Evolutionary conservation across 2,329 filamentous ascomycete genomes (phyloP).

Genomic region (Diaporthe aspalathi): DNA sequence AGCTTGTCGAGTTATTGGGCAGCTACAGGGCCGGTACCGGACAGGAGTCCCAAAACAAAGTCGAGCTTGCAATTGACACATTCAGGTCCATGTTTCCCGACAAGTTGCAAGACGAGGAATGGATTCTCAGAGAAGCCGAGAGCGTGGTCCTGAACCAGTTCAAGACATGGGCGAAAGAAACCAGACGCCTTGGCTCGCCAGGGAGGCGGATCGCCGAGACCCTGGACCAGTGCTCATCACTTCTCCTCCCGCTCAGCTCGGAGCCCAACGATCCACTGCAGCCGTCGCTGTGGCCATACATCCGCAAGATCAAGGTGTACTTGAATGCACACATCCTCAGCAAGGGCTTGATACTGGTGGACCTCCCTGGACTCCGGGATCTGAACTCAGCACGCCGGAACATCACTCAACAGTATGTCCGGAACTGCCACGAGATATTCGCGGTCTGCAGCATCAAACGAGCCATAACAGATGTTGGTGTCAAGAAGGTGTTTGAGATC

Average conservation of each 20-base stretch:
- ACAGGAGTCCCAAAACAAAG: slow-evolving; percentile 44
- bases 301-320: slow-evolving; percentile 58
- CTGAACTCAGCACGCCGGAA: slow-evolving; percentile 55
- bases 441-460: slow-evolving; percentile 56
- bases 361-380: slow-evolving; percentile 62
- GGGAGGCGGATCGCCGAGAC: slow-evolving; percentile 33
- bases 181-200: background rate
- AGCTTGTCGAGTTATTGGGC: slow-evolving; percentile 51
- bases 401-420: slow-evolving; percentile 58
- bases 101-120: slow-evolving; percentile 41
- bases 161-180: background rate
- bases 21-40: slow-evolving; percentile 48
- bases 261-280: slow-evolving; percentile 40
- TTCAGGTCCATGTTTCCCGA: slow-evolving; percentile 53
- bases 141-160: background rate
- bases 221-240: slow-evolving; percentile 48
- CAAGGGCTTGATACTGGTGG: slow-evolving; percentile 59
- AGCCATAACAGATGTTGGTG: slow-evolving; percentile 54
- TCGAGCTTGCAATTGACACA: slow-evolving; percentile 50
- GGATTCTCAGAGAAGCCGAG: slow-evolving; percentile 39
- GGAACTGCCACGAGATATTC: slow-evolving; percentile 60
- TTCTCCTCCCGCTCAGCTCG: slow-evolving; percentile 53
- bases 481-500: slow-evolving; percentile 54
- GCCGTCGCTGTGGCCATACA: slow-evolving; percentile 56
- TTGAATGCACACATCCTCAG: slow-evolving; percentile 59